Evolutionary conservation across 2,329 filamentous ascomycete species (phyloP).

Genomic region (Rhytidhysteron rufulum): DNA sequence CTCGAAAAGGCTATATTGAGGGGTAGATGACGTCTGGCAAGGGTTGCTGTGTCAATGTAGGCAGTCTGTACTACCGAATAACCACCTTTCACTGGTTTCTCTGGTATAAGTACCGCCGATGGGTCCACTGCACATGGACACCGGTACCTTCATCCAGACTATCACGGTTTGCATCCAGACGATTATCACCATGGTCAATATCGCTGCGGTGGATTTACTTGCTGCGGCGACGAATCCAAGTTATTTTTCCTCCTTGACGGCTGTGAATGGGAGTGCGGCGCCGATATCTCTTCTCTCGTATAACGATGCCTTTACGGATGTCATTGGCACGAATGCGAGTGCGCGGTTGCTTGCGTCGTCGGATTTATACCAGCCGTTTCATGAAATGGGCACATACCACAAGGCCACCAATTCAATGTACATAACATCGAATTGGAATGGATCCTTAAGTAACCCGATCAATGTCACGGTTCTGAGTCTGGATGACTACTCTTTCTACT

Average conservation of each 20-base stretch:
- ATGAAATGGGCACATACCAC: slow-evolving; percentile 38
- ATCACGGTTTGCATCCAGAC: no score
- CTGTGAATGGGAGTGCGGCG: slow-evolving; percentile 28
- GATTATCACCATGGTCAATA: slow-evolving; percentile 18
- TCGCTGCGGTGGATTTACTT: slow-evolving; percentile 29
- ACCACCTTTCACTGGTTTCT: no score
- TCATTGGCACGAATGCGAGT: slow-evolving; percentile 29
- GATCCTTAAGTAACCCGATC: slow-evolving; percentile 25
- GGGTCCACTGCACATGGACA: no score
- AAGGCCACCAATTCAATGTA: slow-evolving; percentile 36
- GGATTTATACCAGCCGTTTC: slow-evolving; percentile 27
- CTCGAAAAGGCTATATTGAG: no score
- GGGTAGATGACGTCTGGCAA: no score
- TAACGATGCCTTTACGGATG: slow-evolving; percentile 27
- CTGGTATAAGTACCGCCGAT: no score
- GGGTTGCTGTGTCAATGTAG: no score
- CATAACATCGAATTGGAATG: slow-evolving; percentile 38
- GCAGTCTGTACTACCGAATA: no score
- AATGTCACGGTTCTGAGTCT: slow-evolving; percentile 37
- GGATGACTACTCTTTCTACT: slow-evolving; percentile 31
- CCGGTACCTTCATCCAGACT: no score
- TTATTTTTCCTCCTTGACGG: slow-evolving; percentile 25
- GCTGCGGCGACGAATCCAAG: slow-evolving; percentile 25
- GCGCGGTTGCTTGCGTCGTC: slow-evolving; percentile 20
- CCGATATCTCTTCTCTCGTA: slow-evolving; percentile 36